Evolutionary conservation across 441 rosid genomes (phyloP), one percentile per base, ranked within the genome.

Genomic region (Populus hybrid): DNA sequence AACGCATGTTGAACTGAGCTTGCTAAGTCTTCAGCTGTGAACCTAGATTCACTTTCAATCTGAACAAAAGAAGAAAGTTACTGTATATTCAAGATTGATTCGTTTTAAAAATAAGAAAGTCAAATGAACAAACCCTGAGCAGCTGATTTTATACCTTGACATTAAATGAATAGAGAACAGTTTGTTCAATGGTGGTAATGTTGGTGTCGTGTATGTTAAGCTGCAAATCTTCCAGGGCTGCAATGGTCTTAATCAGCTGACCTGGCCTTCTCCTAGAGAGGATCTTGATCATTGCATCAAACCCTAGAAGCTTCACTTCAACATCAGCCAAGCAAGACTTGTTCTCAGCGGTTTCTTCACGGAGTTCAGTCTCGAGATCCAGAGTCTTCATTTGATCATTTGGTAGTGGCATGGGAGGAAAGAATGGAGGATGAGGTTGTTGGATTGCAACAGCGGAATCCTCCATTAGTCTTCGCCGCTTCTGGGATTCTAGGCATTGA

Each of bases 141-240:
- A 69, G n/a, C 35, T 16, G 36, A 34, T 46, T 1, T 28, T 20
- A 30, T 82, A 87, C 99, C 98, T 94, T 95, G 85, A 91, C 97
- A 70, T 91, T 92, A 74, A 95, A 94, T 59, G 99, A 94, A 83
- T 94, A 92, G 23, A 95, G 94, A 64, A 95, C 98, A 21, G 97
- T 95, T 83, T 94, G 97, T 78, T 95, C 97, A 79, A 94, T 91
- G 86, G 97, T 94, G 70, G 98, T 90, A 78, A 95, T 94, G 83
- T 92, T 95, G 80, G 95, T 90, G 79, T 91, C 97, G 38, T 94
- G 93, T 26, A 95, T 90, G 57, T 84, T 94, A 78, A 95, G 92
- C 84, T 89, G 90, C 87, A 93, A 86, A 85, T 91, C 96, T 71
- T 93, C 90, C 9, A 93, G 85, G 24, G 96, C 97, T 61, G 97